These are phyloP conservation scores for Fusarium xylarioides DNA, from an alignment of 2,329 filamentous ascomycete genomes.

Conservation along the genomic window DNA sequence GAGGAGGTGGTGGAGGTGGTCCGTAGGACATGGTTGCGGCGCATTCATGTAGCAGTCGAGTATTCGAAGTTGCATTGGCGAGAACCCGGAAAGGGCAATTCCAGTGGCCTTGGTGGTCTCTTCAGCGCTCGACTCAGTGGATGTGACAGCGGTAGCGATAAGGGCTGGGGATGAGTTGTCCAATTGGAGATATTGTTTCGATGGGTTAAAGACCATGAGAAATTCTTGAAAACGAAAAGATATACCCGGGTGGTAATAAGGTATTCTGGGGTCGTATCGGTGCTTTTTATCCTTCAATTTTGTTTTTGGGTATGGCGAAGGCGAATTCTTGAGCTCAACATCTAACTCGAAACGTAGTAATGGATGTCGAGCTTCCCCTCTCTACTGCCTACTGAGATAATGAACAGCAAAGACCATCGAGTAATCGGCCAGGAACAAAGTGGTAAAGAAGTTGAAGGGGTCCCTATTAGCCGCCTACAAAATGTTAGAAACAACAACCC, in stretches of 20 bases:
- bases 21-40: constrained; percentile 48
- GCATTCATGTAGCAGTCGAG: constrained; percentile 36
- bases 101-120: constrained; percentile 8
- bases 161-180: background rate
- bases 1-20: constrained; percentile 48
- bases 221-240: background rate
- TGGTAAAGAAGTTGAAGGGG: background rate
- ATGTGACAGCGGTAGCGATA: background rate
- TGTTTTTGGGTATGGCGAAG: background rate
- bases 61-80: constrained; percentile 42
- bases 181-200: constrained; percentile 6
- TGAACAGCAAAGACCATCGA: background rate
- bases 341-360: background rate
- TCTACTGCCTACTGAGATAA: background rate
- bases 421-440: background rate
- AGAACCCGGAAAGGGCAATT: constrained; percentile 21
- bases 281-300: constrained; percentile 2
- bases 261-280: background rate
- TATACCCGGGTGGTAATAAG: background rate
- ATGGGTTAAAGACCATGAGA: constrained; percentile 4
- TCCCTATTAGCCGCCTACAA: background rate
- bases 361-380: background rate
- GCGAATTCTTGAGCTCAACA: background rate
- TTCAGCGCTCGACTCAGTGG: constrained; percentile 17
- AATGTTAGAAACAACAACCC: background rate